Percentiles rank a stretch among this genome's conserved stretches.
These are phyloP conservation scores for Gardenia jasminoides DNA, from an alignment of 257 asterid genomes.

Conservation along the genomic window DNA sequence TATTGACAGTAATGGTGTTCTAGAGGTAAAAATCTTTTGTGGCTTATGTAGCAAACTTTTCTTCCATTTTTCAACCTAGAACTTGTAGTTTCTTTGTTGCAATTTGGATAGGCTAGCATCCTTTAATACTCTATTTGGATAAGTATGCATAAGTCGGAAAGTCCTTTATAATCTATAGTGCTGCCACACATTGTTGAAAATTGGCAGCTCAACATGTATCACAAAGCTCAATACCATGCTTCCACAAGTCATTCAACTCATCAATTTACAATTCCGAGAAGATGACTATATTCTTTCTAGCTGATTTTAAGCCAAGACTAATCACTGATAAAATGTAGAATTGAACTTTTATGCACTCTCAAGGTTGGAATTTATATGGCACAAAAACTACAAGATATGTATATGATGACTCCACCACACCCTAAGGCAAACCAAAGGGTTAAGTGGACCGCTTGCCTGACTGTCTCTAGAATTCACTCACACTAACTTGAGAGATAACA, in stretches of 20 bases:
- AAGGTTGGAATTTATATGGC: neutral
- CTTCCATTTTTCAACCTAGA: too few relatives aligned
- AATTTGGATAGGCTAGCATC: neutral
- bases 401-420: neutral
- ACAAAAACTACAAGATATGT: neutral
- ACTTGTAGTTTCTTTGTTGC: too few relatives aligned
- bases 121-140: neutral
- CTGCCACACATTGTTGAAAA: neutral
- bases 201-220: neutral
- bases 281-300: neutral
- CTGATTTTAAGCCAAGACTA: neutral
- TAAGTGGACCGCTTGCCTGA: too few relatives aligned
- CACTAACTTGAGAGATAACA: too few relatives aligned
- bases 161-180: neutral
- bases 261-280: neutral
- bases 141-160: too few relatives aligned
- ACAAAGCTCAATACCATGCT: neutral
- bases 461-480: too few relatives aligned
- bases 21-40: too few relatives aligned
- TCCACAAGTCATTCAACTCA: neutral
- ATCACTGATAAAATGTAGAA: neutral
- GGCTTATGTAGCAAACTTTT: too few relatives aligned
- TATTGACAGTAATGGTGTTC: too few relatives aligned
- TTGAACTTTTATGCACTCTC: neutral
- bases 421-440: too few relatives aligned